Evolutionary conservation across 345 rosid genomes (phyloP).

Genomic region (Hibiscus tridactylites): DNA sequence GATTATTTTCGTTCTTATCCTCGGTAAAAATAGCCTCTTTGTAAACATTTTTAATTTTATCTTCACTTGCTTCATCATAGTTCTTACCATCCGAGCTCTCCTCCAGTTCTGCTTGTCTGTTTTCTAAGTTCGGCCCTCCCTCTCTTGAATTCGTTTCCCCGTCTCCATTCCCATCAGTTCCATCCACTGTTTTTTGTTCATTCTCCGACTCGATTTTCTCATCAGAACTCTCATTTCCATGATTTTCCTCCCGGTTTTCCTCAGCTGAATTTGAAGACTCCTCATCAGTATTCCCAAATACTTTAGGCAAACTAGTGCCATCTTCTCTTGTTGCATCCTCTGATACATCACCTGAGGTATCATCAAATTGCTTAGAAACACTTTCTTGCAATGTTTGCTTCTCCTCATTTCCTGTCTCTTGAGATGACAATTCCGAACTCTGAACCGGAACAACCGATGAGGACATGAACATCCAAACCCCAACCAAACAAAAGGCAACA

Average conservation of each 20-base stretch:
- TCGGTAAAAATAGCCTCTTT: background rate
- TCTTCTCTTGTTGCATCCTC: constrained; percentile 29
- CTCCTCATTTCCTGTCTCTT: constrained; percentile 20
- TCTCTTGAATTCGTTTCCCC: constrained; percentile 21
- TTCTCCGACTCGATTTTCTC: constrained; percentile 25
- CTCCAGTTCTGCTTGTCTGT: background rate
- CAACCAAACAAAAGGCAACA: constrained; percentile 64
- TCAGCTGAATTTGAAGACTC: constrained; percentile 17
- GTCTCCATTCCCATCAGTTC: constrained; percentile 16
- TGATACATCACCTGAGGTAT: constrained; percentile 25
- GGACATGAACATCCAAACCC: constrained; percentile 80
- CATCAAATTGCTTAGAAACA: constrained; percentile 21
- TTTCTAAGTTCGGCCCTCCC: background rate
- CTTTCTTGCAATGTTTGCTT: constrained; percentile 14
- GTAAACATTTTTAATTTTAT: background rate
- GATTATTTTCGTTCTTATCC: constrained; percentile 7
- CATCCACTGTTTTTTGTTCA: constrained; percentile 19
- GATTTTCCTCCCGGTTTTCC: constrained; percentile 18
- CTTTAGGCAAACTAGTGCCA: constrained; percentile 12
- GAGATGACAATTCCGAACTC: constrained; percentile 27
- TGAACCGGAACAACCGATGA: constrained; percentile 47
- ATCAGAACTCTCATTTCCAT: constrained; percentile 16
- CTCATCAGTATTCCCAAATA: constrained; percentile 10
- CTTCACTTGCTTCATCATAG: constrained; percentile 24
- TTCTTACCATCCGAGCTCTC: constrained; percentile 28